These are phyloP conservation scores for Termitomyces sp. DNA, from an alignment of 768 basidiomycete species.

Conservation along the genomic window DNA sequence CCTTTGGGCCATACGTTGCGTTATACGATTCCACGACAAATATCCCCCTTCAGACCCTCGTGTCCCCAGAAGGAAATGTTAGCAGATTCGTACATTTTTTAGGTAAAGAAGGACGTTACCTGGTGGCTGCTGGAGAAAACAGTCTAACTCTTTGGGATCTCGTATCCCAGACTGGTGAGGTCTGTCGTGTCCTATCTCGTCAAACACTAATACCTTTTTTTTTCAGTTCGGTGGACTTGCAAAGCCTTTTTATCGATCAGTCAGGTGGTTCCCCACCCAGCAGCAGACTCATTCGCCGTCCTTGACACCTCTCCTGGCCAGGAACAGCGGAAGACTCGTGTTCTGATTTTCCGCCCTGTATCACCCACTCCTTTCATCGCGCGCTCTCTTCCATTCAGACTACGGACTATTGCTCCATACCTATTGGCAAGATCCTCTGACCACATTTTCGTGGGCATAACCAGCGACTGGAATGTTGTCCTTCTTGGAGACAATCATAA, in stretches of 20 bases:
- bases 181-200: background rate
- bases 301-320: conserved; percentile 35
- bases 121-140: conserved; percentile 48
- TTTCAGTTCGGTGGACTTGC: conserved; percentile 60
- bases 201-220: background rate
- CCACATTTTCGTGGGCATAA: conserved; percentile 69
- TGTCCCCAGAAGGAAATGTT: conserved; percentile 47
- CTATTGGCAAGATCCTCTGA: conserved; percentile 26
- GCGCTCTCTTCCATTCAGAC: conserved; percentile 54
- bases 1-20: conserved; percentile 61
- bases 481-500: conserved; percentile 60
- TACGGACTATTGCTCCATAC: conserved; percentile 46
- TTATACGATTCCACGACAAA: conserved; percentile 73
- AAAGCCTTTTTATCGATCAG: conserved; percentile 33
- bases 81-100: conserved; percentile 57
- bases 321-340: conserved; percentile 30
- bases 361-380: conserved; percentile 43
- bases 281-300: conserved; percentile 55
- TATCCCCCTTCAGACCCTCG: conserved; percentile 54
- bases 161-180: conserved; percentile 55
- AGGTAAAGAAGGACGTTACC: conserved; percentile 65
- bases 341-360: conserved; percentile 44
- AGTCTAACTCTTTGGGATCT: conserved; percentile 74
- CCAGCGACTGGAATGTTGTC: conserved; percentile 59
- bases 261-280: conserved; percentile 51